Percentiles rank a stretch among this genome's conserved stretches.
These are phyloP conservation scores for Scutellaria galericulata DNA, from an alignment of 257 asterid genomes.

Conservation along the genomic window DNA sequence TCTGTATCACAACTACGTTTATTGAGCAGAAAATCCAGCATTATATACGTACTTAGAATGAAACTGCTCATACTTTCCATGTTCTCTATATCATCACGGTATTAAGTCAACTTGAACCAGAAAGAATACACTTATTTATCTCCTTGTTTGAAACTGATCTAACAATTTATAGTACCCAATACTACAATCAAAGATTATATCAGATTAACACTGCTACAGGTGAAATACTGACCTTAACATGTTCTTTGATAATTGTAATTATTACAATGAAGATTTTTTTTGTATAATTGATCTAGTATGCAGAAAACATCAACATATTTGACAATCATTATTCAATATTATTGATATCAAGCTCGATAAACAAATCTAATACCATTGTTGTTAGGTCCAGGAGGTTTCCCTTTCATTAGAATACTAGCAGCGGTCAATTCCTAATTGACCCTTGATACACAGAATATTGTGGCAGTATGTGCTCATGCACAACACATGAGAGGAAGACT, in stretches of 20 bases:
- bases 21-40: background rate
- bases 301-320: background rate
- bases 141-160: background rate
- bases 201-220: too few species aligned
- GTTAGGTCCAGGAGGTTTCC: background rate
- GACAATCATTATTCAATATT: background rate
- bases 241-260: too few species aligned
- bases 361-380: background rate
- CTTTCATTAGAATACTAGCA: background rate
- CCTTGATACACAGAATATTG: background rate
- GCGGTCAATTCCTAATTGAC: background rate
- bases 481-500: background rate
- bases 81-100: background rate
- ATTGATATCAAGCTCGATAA: background rate
- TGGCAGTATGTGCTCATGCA: background rate
- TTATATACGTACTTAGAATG: background rate
- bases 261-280: background rate
- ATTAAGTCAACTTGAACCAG: constrained; percentile 6
- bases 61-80: constrained; percentile 8
- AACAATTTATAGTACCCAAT: too few species aligned
- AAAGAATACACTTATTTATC: background rate
- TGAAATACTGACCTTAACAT: too few species aligned
- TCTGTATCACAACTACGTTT: too few species aligned
- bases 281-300: background rate
- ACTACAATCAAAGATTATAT: too few species aligned